Conservation (phyloP, 2,329 filamentous ascomycete genomes). For the Septoria petroselini region DNA sequence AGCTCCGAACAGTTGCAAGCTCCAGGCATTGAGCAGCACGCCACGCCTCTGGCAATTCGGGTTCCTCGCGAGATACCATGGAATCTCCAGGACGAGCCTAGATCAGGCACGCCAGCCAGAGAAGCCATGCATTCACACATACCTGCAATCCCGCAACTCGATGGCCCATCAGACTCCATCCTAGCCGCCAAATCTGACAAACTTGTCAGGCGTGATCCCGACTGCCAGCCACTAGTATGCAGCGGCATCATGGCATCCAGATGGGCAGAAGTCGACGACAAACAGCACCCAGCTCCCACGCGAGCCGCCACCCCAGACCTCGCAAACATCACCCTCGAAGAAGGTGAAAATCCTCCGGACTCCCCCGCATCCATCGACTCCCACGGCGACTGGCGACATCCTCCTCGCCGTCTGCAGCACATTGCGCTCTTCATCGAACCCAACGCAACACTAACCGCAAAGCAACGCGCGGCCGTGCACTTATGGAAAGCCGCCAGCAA, state of each 20-base stretch:
- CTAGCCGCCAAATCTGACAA: not conserved
- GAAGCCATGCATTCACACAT: not conserved
- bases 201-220: not conserved
- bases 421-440: slow-evolving; percentile 23
- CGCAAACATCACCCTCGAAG: not conserved
- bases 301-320: not conserved
- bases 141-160: slow-evolving; percentile 2
- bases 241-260: not conserved
- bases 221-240: too few species aligned
- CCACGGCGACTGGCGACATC: slow-evolving; percentile 21
- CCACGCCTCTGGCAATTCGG: not conserved
- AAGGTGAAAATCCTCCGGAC: not conserved
- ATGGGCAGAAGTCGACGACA: not conserved
- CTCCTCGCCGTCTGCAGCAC: slow-evolving; percentile 26
- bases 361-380: slow-evolving; percentile 21
- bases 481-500: slow-evolving; percentile 27
- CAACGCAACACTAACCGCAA: slow-evolving; percentile 19
- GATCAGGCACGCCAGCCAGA: not conserved
- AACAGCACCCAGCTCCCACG: not conserved
- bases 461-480: slow-evolving; percentile 23
- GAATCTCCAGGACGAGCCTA: not conserved
- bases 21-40: slow-evolving; percentile 1
- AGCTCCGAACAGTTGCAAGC: not conserved
- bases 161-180: not conserved
- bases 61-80: not conserved